A percentile compares a stretch with the other conserved stretches of the same genome.
These are phyloP conservation scores for Durusdinium trenchii DNA, from an alignment of 73 alveolate genomes.

Conservation along the genomic window DNA sequence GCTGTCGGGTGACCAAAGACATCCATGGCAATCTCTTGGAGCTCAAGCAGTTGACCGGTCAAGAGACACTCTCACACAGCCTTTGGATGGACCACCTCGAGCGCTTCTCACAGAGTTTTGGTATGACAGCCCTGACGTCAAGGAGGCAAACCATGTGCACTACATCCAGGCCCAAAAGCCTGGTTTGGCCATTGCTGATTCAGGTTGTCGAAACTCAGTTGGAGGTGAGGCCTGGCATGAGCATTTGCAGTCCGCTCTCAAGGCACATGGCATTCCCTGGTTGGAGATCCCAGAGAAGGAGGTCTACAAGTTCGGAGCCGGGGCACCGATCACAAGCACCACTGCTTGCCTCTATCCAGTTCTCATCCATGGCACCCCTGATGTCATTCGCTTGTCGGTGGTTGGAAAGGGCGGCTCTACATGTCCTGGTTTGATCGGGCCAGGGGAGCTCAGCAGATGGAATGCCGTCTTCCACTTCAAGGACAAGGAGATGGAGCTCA, in stretches of 20 bases:
- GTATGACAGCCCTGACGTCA: not conserved
- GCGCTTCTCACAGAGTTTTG: not conserved
- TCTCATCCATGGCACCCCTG: slow-evolving; percentile 1
- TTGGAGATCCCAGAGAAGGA: not conserved
- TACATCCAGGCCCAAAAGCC: not conserved
- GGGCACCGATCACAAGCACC: not conserved
- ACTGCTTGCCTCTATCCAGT: slow-evolving; percentile 43
- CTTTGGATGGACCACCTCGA: not conserved
- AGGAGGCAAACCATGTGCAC: not conserved
- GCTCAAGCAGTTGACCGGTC: too few relatives aligned
- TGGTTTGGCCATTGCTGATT: slow-evolving; percentile 7
- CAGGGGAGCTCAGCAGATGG: not conserved
- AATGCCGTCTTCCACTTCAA: not conserved
- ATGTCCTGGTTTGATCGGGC: slow-evolving; percentile 9
- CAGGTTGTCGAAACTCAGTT: slow-evolving; percentile 28
- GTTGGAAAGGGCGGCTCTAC: not conserved
- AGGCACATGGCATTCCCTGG: not conserved
- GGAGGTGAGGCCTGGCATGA: slow-evolving; percentile 33
- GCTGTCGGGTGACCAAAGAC: slow-evolving; percentile 2
- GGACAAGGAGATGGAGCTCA: not conserved
- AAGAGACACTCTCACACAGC: not conserved
- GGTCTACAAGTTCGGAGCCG: slow-evolving; percentile 24
- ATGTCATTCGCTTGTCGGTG: not conserved
- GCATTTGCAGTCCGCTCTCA: not conserved
- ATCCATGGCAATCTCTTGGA: not conserved